Conservation (phyloP, 1,139 yeast genomes). For the Yamadazyma triangularis region DNA sequence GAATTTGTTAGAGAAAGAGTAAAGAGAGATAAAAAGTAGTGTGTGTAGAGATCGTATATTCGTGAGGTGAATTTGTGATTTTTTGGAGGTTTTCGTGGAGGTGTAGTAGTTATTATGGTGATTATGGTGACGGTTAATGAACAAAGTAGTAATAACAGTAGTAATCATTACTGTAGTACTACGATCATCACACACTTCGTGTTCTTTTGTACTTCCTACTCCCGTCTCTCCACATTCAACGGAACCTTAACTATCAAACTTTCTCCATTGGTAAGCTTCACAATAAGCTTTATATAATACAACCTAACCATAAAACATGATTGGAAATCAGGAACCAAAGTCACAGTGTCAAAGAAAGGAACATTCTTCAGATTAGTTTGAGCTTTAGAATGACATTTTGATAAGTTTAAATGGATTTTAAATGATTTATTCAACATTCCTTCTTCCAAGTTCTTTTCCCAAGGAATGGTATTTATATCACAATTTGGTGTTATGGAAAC, state of each 20-base stretch:
- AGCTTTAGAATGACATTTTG: conserved; percentile 23
- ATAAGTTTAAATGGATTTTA: conserved; percentile 22
- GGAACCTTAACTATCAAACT: conserved; percentile 35
- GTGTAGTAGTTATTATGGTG: too few relatives aligned
- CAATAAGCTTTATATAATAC: conserved; percentile 36
- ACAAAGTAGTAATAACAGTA: too few relatives aligned
- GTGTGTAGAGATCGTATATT: too few relatives aligned
- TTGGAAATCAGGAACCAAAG: conserved; percentile 56
- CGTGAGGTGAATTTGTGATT: too few relatives aligned
- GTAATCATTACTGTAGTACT: too few relatives aligned
- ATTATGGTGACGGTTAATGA: too few relatives aligned
- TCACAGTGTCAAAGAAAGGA: conserved; percentile 26
- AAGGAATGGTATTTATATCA: conserved; percentile 18
- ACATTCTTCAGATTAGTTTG: conserved; percentile 13
- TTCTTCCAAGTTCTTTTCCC: conserved; percentile 14
- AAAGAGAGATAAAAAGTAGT: too few relatives aligned
- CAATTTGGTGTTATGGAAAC: conserved; percentile 2
- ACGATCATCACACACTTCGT: neutral
- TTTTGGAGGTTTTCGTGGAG: too few relatives aligned
- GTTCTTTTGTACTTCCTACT: too few relatives aligned
- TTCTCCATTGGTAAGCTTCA: conserved; percentile 30
- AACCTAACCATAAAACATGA: conserved; percentile 50
- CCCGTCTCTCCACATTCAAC: conserved; percentile 15
- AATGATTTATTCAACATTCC: conserved; percentile 15
- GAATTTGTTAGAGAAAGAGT: too few relatives aligned